Percentiles rank a stretch among this genome's conserved stretches.
phyloP scores from a whole-genome alignment of 257 asterid species.

The Solanum etuberosum region DNA sequence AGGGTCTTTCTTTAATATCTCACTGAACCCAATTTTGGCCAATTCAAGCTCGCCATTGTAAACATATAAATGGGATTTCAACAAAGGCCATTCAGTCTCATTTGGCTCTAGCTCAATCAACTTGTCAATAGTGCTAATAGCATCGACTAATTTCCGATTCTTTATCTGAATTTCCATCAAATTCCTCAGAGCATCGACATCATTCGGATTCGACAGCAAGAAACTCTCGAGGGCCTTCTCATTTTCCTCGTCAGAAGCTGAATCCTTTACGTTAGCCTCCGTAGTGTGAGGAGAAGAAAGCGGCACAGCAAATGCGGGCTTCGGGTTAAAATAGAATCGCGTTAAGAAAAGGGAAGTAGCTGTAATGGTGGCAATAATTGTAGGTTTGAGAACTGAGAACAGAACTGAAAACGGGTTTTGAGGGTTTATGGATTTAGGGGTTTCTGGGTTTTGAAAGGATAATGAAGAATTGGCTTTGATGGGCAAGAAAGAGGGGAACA shows the following conservation, averaged over 20 bases:
- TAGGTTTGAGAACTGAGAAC: not conserved
- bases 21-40: slow-evolving; percentile 46
- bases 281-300: not conserved
- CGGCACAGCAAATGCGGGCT: not conserved
- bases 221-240: slow-evolving; percentile 32
- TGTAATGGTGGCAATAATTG: not conserved
- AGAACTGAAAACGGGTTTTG: not conserved
- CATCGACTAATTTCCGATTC: slow-evolving; percentile 28
- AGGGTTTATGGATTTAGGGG: not conserved
- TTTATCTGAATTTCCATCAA: slow-evolving; percentile 66
- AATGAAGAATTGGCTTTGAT: not conserved
- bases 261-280: slow-evolving; percentile 21
- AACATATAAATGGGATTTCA: slow-evolving; percentile 17
- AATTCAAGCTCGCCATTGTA: slow-evolving; percentile 31
- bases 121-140: not conserved
- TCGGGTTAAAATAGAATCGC: not conserved
- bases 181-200: slow-evolving; percentile 26
- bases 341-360: not conserved
- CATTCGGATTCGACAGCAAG: slow-evolving; percentile 39
- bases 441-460: not conserved
- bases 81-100: not conserved
- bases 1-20: slow-evolving; percentile 53
- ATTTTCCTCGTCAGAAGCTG: slow-evolving; percentile 22
- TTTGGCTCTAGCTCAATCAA: not conserved
- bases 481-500: not conserved